Evolutionary conservation across 2,329 filamentous ascomycete species (phyloP), one percentile per base, ranked within the genome.

Genomic region (Orbilia javanica): DNA sequence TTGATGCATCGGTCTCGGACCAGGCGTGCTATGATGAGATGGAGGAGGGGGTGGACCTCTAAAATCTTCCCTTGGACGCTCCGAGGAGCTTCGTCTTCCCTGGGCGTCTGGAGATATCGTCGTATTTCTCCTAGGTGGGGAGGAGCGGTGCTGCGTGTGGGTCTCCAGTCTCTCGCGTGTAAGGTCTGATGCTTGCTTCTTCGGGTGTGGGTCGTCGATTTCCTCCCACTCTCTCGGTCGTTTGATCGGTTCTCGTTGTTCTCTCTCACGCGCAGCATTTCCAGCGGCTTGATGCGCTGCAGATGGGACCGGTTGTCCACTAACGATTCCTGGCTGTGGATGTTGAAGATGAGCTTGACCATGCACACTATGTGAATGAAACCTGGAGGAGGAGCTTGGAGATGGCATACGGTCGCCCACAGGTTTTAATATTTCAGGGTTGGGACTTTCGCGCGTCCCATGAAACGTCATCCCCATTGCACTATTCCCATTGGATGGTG

Each of bases 211-310:
- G 22, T 81, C 81, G 44, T 52, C 48, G 39, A 96, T 93, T 39
- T 95, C 92, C 81, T 98, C 96, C 94, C 96, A 97, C 82, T 98
- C 96, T 60, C 94, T 91, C 83, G 90, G 88, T 73, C 96, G 90
- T 87, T 99, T 99, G 42, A 93, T 96, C 0, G 91, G 85, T 15
- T 82, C 81, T 53, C 81, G 67, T n/a, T 39, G 55, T 15, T 81
- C 80, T 62, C 88, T 84, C 57, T 91, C 89, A 64, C 89, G 91
- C 76, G 89, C 87, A 25, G 89, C 88, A 75, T 89, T 88, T 82
- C 95, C 91, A 55, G 91, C 90, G 53, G 91, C 89, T 74, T 89
- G 90, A 39, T 89, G 84, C 62, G 90, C 89, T 77, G 89, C 88
- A 31, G 91, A 88, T 80, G 90, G 91, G 11, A 89, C 84, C 62